A percentile compares a stretch with the other conserved stretches of the same genome.
Conservation (phyloP, 1,139 yeast species). For the Debaryomyces psychrophilus region DNA sequence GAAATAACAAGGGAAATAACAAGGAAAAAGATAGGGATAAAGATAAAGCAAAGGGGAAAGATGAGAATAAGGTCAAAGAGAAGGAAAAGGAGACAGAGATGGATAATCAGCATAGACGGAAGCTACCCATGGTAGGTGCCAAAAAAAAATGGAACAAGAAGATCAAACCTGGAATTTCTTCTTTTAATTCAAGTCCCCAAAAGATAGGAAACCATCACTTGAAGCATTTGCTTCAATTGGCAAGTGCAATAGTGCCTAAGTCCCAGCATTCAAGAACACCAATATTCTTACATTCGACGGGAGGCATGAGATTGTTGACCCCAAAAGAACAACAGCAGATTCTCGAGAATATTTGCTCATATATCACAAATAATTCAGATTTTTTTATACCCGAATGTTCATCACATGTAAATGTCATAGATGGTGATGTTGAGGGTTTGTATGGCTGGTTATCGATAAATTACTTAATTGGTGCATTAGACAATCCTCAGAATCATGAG, state of each 20-base stretch:
- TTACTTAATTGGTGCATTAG: constrained; percentile 64
- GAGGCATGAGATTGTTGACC: constrained; percentile 72
- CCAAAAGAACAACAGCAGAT: constrained; percentile 57
- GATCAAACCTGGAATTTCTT: constrained; percentile 69
- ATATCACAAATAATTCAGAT: constrained; percentile 52
- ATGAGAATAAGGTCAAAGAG: constrained; percentile 3
- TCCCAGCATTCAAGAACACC: constrained; percentile 76
- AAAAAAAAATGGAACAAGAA: constrained; percentile 60
- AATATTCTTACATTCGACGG: constrained; percentile 76
- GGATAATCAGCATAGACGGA: background rate
- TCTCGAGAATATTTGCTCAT: constrained; percentile 57
- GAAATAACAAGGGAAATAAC: background rate
- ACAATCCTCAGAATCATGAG: constrained; percentile 48
- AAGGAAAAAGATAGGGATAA: constrained; percentile 2
- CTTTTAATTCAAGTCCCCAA: constrained; percentile 53
- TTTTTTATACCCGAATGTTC: constrained; percentile 62
- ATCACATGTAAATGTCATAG: constrained; percentile 66
- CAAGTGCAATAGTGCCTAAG: constrained; percentile 62
- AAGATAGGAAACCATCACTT: constrained; percentile 66
- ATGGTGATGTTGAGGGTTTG: constrained; percentile 78
- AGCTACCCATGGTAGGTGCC: constrained; percentile 48
- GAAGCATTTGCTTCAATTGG: constrained; percentile 54
- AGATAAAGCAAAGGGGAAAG: constrained; percentile 1
- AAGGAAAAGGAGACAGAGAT: constrained; percentile 5
- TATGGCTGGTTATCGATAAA: constrained; percentile 84